Conservation (phyloP, 192 early-diverging fungal species). For the Anaeromyces robustus region DNA sequence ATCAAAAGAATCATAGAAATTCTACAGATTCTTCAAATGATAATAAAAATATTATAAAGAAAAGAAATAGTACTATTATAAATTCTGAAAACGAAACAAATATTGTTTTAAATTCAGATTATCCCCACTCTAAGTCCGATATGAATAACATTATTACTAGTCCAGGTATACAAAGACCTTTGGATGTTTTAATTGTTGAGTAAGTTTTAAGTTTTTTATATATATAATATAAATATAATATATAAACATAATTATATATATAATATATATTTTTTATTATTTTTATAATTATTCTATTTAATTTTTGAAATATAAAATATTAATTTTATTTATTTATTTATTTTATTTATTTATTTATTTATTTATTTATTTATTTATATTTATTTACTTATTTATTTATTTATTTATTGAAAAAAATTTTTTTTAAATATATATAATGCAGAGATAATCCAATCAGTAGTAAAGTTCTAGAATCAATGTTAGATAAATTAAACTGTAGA, state of each 20-base stretch:
- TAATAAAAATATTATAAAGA: not conserved
- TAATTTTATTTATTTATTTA: not conserved
- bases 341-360: not conserved
- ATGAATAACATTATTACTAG: not conserved
- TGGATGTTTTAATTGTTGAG: slow-evolving; percentile 63
- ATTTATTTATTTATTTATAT: no score
- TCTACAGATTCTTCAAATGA: no score
- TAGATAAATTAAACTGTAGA: slow-evolving; percentile 53
- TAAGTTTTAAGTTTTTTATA: no score
- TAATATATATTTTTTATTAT: no score
- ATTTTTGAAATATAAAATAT: not conserved
- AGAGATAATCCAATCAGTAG: slow-evolving; percentile 70
- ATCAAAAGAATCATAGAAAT: no score
- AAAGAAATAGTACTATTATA: not conserved
- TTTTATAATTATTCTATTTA: no score
- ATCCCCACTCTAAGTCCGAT: not conserved
- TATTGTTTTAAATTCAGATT: not conserved
- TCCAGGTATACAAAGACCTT: not conserved
- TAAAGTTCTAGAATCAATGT: slow-evolving; percentile 81
- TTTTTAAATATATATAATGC: no score
- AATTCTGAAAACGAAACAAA: not conserved
- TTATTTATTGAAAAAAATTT: no score
- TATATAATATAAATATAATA: no score
- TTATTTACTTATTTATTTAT: no score
- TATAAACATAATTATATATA: no score